A percentile compares a stretch with the other conserved stretches of the same genome.
Conservation (phyloP, 495 filamentous ascomycete species). For the Hypoxylon trugodes region DNA sequence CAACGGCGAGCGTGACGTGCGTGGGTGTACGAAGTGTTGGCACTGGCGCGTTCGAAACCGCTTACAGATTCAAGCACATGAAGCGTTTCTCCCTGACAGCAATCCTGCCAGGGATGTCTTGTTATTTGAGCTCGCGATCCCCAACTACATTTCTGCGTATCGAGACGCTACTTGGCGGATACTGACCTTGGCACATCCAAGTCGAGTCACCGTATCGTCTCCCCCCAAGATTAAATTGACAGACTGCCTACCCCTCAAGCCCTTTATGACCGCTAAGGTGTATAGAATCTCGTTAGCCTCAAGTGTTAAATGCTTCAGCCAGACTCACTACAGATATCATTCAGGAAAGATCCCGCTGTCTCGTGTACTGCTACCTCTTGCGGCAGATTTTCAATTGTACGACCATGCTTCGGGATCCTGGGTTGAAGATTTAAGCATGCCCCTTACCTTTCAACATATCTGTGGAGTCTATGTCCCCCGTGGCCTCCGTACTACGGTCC, state of each 20-base stretch:
- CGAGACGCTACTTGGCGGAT: conserved; percentile 57
- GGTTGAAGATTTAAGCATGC: conserved; percentile 39
- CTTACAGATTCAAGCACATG: conserved; percentile 53
- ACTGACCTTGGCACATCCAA: conserved; percentile 35
- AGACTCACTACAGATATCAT: conserved; percentile 47
- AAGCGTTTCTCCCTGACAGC: conserved; percentile 55
- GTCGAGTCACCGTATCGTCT: background rate
- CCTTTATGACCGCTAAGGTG: background rate
- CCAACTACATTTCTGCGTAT: conserved; percentile 50
- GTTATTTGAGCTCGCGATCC: conserved; percentile 57
- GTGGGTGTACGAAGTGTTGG: conserved; percentile 34
- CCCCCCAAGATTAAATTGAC: conserved; percentile 30
- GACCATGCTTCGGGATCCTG: conserved; percentile 41
- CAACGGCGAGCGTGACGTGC: conserved; percentile 46
- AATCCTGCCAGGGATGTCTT: conserved; percentile 39
- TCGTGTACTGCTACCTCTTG: conserved; percentile 28
- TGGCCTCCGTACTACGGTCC: conserved; percentile 37
- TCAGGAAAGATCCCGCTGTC: conserved; percentile 30
- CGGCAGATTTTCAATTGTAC: conserved; percentile 35
- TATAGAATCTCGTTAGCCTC: conserved; percentile 44
- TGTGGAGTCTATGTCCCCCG: conserved; percentile 46
- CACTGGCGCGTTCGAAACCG: conserved; percentile 26
- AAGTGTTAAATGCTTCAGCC: conserved; percentile 43
- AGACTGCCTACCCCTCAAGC: conserved; percentile 30
- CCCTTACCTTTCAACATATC: conserved; percentile 51